Evolutionary conservation across 2,329 filamentous ascomycete genomes (phyloP).

Genomic region (Sporothrix variecibatus): DNA sequence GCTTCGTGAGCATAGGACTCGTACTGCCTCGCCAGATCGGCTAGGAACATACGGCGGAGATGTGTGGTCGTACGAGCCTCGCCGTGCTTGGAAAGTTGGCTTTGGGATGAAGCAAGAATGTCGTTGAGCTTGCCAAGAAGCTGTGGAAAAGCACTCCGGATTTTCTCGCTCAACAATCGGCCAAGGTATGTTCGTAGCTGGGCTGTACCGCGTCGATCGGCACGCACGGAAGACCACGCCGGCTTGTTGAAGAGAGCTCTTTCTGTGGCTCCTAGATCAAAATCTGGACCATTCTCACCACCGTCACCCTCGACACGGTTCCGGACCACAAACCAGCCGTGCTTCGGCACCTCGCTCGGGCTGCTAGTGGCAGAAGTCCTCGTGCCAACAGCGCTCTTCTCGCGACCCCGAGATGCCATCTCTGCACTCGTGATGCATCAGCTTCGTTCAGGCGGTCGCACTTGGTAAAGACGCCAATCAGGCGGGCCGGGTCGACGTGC

Average conservation of each 20-base stretch:
- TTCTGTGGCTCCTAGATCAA: background rate
- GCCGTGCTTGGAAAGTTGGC: background rate
- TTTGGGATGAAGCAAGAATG: background rate
- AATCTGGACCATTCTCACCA: background rate
- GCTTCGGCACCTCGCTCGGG: background rate
- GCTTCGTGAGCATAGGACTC: background rate
- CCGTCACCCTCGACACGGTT: background rate
- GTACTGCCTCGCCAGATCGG: background rate
- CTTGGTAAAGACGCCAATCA: slow-evolving; percentile 11
- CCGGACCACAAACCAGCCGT: background rate
- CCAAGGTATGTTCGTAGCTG: background rate
- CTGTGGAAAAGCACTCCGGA: background rate
- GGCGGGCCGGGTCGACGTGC: background rate
- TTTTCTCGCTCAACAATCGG: background rate
- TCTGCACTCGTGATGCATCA: background rate
- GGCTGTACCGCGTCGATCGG: background rate
- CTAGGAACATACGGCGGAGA: background rate
- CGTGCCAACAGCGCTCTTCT: background rate
- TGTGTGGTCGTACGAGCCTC: background rate
- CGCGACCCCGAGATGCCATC: background rate
- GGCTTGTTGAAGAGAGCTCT: background rate
- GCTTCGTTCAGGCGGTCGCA: background rate
- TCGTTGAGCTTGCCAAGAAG: background rate
- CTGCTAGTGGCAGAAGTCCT: background rate
- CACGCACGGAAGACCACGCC: background rate